Evolutionary conservation across 805 yeast species (phyloP).

Genomic region (Kluyveromyces siamensis): DNA sequence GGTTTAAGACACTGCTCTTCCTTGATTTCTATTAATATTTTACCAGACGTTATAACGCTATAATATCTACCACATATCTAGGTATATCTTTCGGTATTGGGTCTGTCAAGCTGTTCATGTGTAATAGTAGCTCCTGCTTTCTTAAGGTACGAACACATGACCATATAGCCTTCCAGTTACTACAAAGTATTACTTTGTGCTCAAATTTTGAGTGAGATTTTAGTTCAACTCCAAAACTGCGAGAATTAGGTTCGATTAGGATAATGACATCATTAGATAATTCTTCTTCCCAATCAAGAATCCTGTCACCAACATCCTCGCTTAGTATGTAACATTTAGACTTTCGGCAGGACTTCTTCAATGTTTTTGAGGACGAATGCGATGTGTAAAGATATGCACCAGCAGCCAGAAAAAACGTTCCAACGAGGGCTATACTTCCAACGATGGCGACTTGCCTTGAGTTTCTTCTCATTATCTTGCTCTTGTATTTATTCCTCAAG

Average conservation of each 20-base stretch:
- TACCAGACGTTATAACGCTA: conserved; percentile 25
- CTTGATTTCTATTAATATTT: conserved; percentile 41
- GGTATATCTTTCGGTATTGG: conserved; percentile 25
- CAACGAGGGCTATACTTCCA: background rate
- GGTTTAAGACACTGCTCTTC: conserved; percentile 37
- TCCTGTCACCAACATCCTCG: conserved; percentile 6
- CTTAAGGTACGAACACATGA: conserved; percentile 46
- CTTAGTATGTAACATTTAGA: conserved; percentile 16
- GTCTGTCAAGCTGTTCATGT: conserved; percentile 18
- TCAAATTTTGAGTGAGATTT: conserved; percentile 11
- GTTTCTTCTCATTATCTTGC: background rate
- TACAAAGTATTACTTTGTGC: conserved; percentile 36
- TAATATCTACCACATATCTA: conserved; percentile 22
- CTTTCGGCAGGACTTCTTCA: background rate
- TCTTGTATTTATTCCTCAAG: too few species aligned
- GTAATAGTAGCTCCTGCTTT: conserved; percentile 28
- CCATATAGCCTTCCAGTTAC: conserved; percentile 41
- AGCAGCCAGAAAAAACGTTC: background rate
- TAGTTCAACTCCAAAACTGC: background rate
- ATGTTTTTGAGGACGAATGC: background rate
- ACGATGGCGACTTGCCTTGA: background rate
- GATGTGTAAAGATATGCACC: background rate
- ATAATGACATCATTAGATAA: conserved; percentile 25
- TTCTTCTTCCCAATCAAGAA: conserved; percentile 13
- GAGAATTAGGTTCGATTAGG: conserved; percentile 26